Conservation (phyloP, 1,284 basidiomycete genomes). For the Leccinum solheimii region DNA sequence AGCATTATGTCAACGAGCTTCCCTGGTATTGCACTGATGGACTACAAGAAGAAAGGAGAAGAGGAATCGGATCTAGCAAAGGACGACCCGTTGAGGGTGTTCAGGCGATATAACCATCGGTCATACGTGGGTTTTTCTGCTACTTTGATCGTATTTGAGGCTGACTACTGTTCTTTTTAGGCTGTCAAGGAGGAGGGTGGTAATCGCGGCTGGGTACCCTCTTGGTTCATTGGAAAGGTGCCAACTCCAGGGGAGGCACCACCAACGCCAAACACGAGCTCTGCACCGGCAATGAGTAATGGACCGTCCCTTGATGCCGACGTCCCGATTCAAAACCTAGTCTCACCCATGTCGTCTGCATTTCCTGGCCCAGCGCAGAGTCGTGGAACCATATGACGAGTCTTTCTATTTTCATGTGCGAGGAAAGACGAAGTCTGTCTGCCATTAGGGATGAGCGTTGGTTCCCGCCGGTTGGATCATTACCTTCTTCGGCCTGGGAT, state of each 20-base stretch:
- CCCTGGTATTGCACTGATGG: slow-evolving; percentile 92
- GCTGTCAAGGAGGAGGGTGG: too few relatives aligned
- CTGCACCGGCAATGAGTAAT: too few relatives aligned
- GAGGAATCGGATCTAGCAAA: slow-evolving; percentile 87
- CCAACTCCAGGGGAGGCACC: too few relatives aligned
- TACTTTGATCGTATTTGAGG: not conserved
- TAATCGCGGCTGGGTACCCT: too few relatives aligned
- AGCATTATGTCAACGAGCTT: slow-evolving; percentile 93
- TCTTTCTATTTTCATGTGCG: slow-evolving; percentile 33
- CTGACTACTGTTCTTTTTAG: not conserved
- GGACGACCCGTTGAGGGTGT: slow-evolving; percentile 86
- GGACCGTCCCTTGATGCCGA: too few relatives aligned
- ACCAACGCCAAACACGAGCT: too few relatives aligned
- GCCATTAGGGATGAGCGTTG: slow-evolving; percentile 2
- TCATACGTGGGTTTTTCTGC: slow-evolving; percentile 65
- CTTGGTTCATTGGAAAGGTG: too few relatives aligned
- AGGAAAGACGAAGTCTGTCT: slow-evolving; percentile 58
- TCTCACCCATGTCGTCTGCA: slow-evolving; percentile 74
- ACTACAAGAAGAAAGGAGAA: slow-evolving; percentile 87
- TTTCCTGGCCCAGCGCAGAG: slow-evolving; percentile 48
- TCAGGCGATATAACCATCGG: slow-evolving; percentile 98
- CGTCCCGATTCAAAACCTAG: slow-evolving; percentile 48
- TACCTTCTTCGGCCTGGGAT: slow-evolving; percentile 64
- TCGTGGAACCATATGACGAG: slow-evolving; percentile 22
- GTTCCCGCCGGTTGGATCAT: not conserved